These are phyloP conservation scores for Alternaria ethzedia DNA, from an alignment of 2,329 filamentous ascomycete genomes.

Conservation along the genomic window DNA sequence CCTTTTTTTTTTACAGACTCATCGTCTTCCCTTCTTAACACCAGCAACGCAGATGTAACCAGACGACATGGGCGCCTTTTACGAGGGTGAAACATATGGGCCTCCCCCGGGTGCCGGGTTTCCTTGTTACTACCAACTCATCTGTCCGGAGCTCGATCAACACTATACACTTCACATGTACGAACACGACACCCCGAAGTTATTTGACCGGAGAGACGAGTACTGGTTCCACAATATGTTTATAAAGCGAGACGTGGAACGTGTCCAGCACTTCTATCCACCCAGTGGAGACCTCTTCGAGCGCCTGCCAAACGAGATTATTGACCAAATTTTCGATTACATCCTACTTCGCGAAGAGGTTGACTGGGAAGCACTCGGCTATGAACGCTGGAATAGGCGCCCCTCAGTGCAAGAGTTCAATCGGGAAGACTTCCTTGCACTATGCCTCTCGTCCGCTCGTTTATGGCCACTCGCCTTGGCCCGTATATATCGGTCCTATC, in stretches of 20 bases:
- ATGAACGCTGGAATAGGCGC: no score
- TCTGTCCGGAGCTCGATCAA: neutral
- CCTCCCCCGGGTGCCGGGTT: neutral
- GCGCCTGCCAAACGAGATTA: no score
- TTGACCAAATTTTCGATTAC: no score
- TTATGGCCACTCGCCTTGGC: slow-evolving; percentile 12
- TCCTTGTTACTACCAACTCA: neutral
- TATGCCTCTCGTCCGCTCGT: slow-evolving; percentile 9
- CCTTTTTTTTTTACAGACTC: no score
- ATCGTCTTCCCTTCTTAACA: neutral
- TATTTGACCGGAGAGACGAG: neutral
- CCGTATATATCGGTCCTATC: slow-evolving; percentile 7
- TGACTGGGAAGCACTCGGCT: no score
- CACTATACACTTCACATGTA: neutral
- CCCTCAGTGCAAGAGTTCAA: no score
- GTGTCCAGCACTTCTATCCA: no score
- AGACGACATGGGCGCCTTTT: no score
- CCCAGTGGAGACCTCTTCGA: no score
- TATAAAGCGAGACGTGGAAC: no score
- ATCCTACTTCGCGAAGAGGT: no score
- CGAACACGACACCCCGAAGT: neutral
- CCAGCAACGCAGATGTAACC: neutral
- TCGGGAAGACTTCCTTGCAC: slow-evolving; percentile 5
- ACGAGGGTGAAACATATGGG: neutral
- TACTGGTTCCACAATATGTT: no score